These are phyloP conservation scores for Vanrija sp. DNA, from an alignment of 1,284 basidiomycete genomes.

Conservation along the genomic window DNA sequence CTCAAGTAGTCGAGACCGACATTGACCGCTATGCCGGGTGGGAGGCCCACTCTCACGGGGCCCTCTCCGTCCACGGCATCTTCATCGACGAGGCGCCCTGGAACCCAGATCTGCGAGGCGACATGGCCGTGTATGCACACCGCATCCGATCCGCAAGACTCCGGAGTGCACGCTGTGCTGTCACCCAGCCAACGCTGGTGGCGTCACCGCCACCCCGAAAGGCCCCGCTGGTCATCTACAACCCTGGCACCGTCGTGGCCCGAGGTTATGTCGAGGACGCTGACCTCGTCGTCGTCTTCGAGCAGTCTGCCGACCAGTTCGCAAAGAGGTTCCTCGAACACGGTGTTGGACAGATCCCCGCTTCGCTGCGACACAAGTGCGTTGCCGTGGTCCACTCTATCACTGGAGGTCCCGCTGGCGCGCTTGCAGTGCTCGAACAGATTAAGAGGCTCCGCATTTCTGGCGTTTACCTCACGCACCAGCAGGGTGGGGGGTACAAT, in stretches of 20 bases:
- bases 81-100: constrained; percentile 15
- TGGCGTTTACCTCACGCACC: constrained; percentile 5
- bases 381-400: constrained; percentile 9
- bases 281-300: constrained; percentile 7
- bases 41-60: neutral
- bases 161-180: no score
- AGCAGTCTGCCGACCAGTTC: constrained; percentile 3
- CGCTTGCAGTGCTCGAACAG: neutral
- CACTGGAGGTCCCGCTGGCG: neutral
- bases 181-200: no score
- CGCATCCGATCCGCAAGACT: neutral
- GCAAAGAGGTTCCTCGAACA: constrained; percentile 1
- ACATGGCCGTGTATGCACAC: constrained; percentile 1
- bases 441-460: constrained; percentile 3
- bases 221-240: constrained; percentile 1
- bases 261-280: constrained; percentile 3
- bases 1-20: constrained; percentile 1
- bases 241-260: constrained; percentile 6
- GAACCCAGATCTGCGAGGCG: neutral
- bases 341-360: constrained; percentile 2
- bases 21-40: constrained; percentile 8
- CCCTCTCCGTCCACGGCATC: constrained; percentile 7
- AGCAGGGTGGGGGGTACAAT: constrained; percentile 5
- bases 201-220: neutral
- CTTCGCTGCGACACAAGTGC: neutral